These are phyloP conservation scores for Besnoitia besnoiti DNA, from an alignment of 169 alveolate genomes.

Conservation along the genomic window DNA sequence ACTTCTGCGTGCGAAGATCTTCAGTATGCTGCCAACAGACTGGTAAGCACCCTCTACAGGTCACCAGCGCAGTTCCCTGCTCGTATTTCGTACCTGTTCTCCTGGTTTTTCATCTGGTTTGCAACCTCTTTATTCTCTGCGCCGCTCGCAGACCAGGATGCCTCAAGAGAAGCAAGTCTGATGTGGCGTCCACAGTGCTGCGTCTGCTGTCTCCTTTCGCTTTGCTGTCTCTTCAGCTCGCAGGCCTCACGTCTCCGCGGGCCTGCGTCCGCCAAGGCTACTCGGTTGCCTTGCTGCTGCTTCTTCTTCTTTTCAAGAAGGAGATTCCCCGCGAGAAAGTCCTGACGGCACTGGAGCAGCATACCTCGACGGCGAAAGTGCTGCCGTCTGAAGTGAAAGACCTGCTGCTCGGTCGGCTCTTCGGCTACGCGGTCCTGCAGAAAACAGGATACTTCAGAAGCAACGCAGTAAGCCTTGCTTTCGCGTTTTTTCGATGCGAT, in stretches of 20 bases:
- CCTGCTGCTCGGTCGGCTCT: constrained; percentile 14
- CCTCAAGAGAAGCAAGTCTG: too few species aligned
- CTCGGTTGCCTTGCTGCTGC: not conserved
- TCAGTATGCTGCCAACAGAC: constrained; percentile 13
- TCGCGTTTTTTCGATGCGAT: too few species aligned
- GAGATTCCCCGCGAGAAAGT: not conserved
- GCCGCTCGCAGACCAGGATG: too few species aligned
- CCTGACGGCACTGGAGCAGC: not conserved
- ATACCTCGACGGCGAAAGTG: not conserved
- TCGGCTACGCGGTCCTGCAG: constrained; percentile 18
- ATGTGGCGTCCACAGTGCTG: too few species aligned
- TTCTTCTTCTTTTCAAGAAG: constrained; percentile 14
- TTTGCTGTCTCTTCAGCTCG: not conserved
- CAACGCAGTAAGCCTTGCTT: not conserved
- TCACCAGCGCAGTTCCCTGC: too few species aligned
- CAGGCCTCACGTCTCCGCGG: constrained; percentile 13
- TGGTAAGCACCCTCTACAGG: too few species aligned
- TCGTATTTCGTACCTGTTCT: too few species aligned
- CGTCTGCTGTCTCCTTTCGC: not conserved
- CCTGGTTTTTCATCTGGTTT: too few species aligned
- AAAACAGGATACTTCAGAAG: not conserved
- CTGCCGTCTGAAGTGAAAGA: not conserved
- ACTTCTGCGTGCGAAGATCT: not conserved
- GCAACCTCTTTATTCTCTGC: too few species aligned
- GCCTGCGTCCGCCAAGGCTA: constrained; percentile 27